phyloP scores from a whole-genome alignment of 345 rosid genomes.

The Anastatica hierochuntica region DNA sequence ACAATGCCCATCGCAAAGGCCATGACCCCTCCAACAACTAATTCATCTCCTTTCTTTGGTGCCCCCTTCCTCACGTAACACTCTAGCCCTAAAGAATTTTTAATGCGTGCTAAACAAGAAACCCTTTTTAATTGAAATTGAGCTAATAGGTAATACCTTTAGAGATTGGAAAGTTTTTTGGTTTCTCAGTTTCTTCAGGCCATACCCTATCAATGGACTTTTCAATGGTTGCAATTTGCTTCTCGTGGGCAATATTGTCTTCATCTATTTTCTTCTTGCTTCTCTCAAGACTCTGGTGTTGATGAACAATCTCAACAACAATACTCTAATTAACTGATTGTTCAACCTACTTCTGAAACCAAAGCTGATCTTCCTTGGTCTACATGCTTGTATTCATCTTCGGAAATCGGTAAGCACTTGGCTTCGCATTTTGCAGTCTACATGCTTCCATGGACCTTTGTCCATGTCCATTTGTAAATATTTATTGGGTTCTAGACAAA shows the following conservation, averaged over 20 bases:
- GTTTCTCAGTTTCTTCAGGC: slow-evolving; percentile 9
- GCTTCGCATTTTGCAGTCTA: slow-evolving; percentile 70
- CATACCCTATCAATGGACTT: slow-evolving; percentile 32
- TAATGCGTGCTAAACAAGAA: background rate
- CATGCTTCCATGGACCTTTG: too few species aligned
- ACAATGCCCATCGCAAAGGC: slow-evolving; percentile 58
- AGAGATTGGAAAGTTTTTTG: slow-evolving; percentile 2
- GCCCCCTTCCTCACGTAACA: slow-evolving; percentile 25
- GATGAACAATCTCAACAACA: background rate
- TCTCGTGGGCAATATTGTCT: slow-evolving; percentile 22
- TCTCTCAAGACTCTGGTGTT: slow-evolving; percentile 10
- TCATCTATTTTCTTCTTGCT: slow-evolving; percentile 15
- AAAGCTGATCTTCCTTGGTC: slow-evolving; percentile 23
- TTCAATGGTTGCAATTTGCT: slow-evolving; percentile 38
- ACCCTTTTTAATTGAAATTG: too few species aligned
- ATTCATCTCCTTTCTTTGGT: slow-evolving; percentile 21
- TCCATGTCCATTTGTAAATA: too few species aligned
- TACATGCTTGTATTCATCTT: slow-evolving; percentile 32
- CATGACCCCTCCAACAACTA: slow-evolving; percentile 45
- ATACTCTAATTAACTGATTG: background rate
- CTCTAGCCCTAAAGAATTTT: slow-evolving; percentile 13
- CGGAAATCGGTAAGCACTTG: slow-evolving; percentile 44
- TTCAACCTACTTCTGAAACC: slow-evolving; percentile 13
- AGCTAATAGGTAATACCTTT: too few species aligned
- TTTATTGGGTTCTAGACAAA: too few species aligned